phyloP scores from a whole-genome alignment of 805 yeast species.

The Yueomyces sinensis region DNA sequence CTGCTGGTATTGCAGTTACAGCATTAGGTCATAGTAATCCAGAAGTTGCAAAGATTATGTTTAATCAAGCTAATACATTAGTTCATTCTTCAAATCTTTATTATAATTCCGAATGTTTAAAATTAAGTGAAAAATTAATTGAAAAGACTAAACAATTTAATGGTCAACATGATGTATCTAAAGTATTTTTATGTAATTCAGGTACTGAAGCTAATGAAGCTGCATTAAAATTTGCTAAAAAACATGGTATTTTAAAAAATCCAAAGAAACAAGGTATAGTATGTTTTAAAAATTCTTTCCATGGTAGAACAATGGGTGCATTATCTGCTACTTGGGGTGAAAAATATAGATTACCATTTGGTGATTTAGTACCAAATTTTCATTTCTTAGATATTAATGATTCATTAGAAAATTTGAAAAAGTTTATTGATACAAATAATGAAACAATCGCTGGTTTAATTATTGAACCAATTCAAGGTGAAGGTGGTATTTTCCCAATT shows the following conservation, averaged over 20 bases:
- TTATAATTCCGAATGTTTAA: slow-evolving; percentile 75
- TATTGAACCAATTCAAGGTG: slow-evolving; percentile 96
- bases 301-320: slow-evolving; percentile 92
- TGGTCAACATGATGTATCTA: slow-evolving; percentile 70
- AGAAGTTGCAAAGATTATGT: slow-evolving; percentile 55
- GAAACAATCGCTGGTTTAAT: slow-evolving; percentile 71
- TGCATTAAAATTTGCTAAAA: slow-evolving; percentile 68
- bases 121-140: slow-evolving; percentile 58
- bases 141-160: slow-evolving; percentile 55
- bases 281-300: slow-evolving; percentile 84
- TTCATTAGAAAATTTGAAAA: slow-evolving; percentile 15
- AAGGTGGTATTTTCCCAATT: slow-evolving; percentile 80
- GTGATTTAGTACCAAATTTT: slow-evolving; percentile 87
- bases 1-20: slow-evolving; percentile 97
- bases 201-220: slow-evolving; percentile 79
- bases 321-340: slow-evolving; percentile 84
- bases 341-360: slow-evolving; percentile 84
- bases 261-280: slow-evolving; percentile 60
- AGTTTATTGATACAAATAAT: slow-evolving; percentile 8
- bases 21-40: slow-evolving; percentile 79
- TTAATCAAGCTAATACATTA: slow-evolving; percentile 58
- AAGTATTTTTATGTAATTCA: slow-evolving; percentile 58
- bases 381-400: slow-evolving; percentile 28
- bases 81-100: slow-evolving; percentile 80
- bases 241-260: slow-evolving; percentile 48